Percentiles rank a stretch among this genome's conserved stretches.
Conservation (phyloP, 2,329 filamentous ascomycete species). For the Xylaria digitata region DNA sequence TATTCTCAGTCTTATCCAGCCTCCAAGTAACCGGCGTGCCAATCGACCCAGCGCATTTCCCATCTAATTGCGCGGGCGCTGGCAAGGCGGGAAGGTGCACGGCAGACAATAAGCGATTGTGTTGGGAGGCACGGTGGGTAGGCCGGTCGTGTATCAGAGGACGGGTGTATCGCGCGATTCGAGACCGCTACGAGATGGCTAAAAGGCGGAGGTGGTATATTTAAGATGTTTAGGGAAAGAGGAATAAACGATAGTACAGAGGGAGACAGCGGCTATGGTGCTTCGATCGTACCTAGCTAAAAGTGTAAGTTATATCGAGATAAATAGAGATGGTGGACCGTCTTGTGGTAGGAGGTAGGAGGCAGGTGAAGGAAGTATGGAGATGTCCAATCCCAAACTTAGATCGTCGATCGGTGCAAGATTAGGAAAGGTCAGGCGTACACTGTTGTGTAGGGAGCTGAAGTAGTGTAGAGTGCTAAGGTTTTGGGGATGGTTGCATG, state of each 20-base stretch:
- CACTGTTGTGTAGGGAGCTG: neutral
- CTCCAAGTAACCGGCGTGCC: slow-evolving; percentile 49
- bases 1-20: slow-evolving; percentile 48
- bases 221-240: slow-evolving; percentile 3
- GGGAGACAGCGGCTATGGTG: neutral
- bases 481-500: slow-evolving; percentile 22
- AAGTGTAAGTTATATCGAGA: neutral
- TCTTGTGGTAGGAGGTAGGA: too few relatives aligned
- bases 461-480: neutral
- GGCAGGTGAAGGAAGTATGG: slow-evolving; percentile 13
- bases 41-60: slow-evolving; percentile 50
- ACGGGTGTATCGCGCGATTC: slow-evolving; percentile 25
- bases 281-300: slow-evolving; percentile 1
- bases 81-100: slow-evolving; percentile 25
- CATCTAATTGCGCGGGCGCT: slow-evolving; percentile 46
- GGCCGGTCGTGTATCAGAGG: slow-evolving; percentile 20
- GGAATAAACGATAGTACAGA: neutral
- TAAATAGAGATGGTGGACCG: neutral
- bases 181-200: slow-evolving; percentile 25
- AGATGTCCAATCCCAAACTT: slow-evolving; percentile 19
- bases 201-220: slow-evolving; percentile 22
- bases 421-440: slow-evolving; percentile 13
- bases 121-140: slow-evolving; percentile 20
- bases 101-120: slow-evolving; percentile 27
- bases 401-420: slow-evolving; percentile 18